phyloP scores from a whole-genome alignment of 2,329 filamentous ascomycete species.

The Phialophora macrospora region DNA sequence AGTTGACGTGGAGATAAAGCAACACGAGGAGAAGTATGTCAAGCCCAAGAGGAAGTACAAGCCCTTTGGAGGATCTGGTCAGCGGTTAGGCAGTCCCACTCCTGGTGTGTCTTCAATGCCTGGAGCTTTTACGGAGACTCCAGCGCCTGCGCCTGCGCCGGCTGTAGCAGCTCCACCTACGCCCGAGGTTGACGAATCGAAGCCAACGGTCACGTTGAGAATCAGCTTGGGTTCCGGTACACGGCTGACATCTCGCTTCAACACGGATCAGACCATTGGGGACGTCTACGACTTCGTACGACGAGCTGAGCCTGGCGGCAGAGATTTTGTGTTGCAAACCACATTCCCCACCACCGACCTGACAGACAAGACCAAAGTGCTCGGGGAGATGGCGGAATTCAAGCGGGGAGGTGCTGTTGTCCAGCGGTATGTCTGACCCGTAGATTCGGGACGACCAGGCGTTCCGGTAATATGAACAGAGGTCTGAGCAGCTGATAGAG shows the following conservation, averaged over 20 bases:
- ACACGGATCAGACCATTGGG: constrained; percentile 67
- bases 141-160: constrained; percentile 44
- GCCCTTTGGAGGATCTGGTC: constrained; percentile 64
- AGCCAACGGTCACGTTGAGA: constrained; percentile 64
- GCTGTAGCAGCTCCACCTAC: constrained; percentile 43
- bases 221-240: constrained; percentile 68
- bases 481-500: not conserved
- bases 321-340: constrained; percentile 66
- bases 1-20: constrained; percentile 68
- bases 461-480: not conserved
- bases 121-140: constrained; percentile 39
- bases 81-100: constrained; percentile 67
- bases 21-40: constrained; percentile 65
- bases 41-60: constrained; percentile 68
- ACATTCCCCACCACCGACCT: constrained; percentile 69
- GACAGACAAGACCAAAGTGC: constrained; percentile 56
- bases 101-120: constrained; percentile 52
- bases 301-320: constrained; percentile 57
- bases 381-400: constrained; percentile 56
- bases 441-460: not conserved
- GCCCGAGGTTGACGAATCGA: constrained; percentile 61
- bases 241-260: constrained; percentile 65
- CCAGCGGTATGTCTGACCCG: constrained; percentile 49
- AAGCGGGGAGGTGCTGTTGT: constrained; percentile 58
- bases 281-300: constrained; percentile 68